phyloP scores from a whole-genome alignment of 2,329 filamentous ascomycete genomes.

The Ophiosphaerella herpotricha region DNA sequence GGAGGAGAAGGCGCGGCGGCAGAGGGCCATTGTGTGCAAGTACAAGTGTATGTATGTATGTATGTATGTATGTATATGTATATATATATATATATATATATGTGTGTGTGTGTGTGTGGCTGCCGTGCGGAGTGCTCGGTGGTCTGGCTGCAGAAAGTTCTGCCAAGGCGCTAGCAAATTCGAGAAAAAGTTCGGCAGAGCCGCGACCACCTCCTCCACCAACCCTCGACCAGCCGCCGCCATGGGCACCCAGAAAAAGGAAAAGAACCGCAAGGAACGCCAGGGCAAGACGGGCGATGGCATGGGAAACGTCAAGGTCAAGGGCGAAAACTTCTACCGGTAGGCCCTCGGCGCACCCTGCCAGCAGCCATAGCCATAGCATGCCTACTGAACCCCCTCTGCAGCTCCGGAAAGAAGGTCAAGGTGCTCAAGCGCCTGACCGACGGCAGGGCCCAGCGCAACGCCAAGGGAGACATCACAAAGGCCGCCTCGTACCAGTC shows the following conservation, averaged over 20 bases:
- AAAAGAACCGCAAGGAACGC: slow-evolving; percentile 78
- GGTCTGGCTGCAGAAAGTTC: slow-evolving; percentile 23
- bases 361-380: not conserved
- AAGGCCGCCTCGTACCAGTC: slow-evolving; percentile 85
- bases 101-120: not conserved
- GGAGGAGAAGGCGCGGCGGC: slow-evolving; percentile 50
- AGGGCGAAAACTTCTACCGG: slow-evolving; percentile 97
- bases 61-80: slow-evolving; percentile 7
- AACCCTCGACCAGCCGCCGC: slow-evolving; percentile 28
- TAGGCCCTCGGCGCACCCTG: slow-evolving; percentile 4
- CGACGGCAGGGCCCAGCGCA: slow-evolving; percentile 80
- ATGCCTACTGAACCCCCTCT: not conserved
- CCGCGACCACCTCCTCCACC: slow-evolving; percentile 14
- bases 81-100: not conserved
- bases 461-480: slow-evolving; percentile 81
- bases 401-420: slow-evolving; percentile 75
- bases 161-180: slow-evolving; percentile 28
- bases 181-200: slow-evolving; percentile 28
- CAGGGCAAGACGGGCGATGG: slow-evolving; percentile 85
- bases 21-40: not conserved
- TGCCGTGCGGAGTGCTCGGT: slow-evolving; percentile 19
- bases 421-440: slow-evolving; percentile 90
- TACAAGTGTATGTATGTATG: too few relatives aligned
- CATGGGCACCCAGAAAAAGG: slow-evolving; percentile 94
- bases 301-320: slow-evolving; percentile 87